Evolutionary conservation across 306 rosid genomes (phyloP).

Genomic region (Lathyrus tuberosus): DNA sequence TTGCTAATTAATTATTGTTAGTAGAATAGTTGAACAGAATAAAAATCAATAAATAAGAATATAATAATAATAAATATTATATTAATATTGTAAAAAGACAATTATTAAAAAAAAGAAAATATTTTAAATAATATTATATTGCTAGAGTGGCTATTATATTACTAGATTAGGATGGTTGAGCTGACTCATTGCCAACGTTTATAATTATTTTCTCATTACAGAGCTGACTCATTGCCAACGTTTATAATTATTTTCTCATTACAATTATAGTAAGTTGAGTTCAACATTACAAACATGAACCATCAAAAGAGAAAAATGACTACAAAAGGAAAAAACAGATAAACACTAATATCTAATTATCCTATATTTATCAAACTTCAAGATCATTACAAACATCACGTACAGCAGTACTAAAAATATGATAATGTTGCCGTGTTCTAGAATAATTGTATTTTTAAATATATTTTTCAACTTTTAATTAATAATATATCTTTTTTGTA

Average conservation of each 20-base stretch:
- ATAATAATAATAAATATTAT: too few species aligned
- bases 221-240: constrained; percentile 35
- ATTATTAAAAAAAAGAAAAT: too few species aligned
- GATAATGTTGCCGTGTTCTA: neutral
- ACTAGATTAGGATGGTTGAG: neutral
- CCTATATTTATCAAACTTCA: neutral
- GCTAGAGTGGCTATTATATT: too few species aligned
- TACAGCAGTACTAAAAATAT: neutral
- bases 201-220: neutral
- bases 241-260: neutral
- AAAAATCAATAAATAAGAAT: too few species aligned
- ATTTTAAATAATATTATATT: too few species aligned
- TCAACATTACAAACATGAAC: neutral
- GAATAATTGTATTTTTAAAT: neutral
- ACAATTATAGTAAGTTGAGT: neutral
- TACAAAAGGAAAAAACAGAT: neutral
- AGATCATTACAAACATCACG: neutral
- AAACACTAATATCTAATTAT: neutral
- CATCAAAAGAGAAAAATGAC: neutral
- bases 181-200: constrained; percentile 33
- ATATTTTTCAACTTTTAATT: neutral
- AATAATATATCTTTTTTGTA: too few species aligned
- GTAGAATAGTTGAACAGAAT: too few species aligned
- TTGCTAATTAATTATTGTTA: too few species aligned
- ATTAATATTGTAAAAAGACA: too few species aligned